Base-by-base conservation (phyloP, 495 filamentous ascomycete species). In the Aspergillus homomorphus region DNA sequence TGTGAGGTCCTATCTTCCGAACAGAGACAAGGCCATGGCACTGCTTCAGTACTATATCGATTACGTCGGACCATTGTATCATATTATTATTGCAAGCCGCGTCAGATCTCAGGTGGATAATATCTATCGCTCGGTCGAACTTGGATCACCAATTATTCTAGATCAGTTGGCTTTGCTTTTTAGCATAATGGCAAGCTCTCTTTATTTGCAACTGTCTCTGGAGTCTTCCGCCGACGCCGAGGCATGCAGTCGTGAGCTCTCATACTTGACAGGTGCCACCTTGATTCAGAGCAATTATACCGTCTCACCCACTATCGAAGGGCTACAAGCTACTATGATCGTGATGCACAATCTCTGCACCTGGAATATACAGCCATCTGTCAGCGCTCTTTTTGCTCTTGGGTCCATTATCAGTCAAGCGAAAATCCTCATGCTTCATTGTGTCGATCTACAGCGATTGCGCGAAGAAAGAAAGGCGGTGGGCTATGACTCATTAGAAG, bases 311-410 rank as follows among this genome's bases (percentile, higher is more conserved):
- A 77, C 66, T 0, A 54, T 77, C n/a, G 72, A 78, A 50, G 78
- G 77, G 6, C 59, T 81, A 5, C 78, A 81, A 53, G 78, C 77
- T 9, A 62, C 69, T n/a, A 71, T 79, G 58, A 67, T 81, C 2
- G 65, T 80, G 2, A 52, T 52, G 8, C 71, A 74, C 49, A 57
- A 73, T 59, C 43, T 72, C 30, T 71, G 70, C 8, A 69, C 62
- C n/a, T 45, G 66, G 19, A 66, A 62, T 15, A 59, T 62, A 6
- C 58, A 62, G 7, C 51, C 71, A 6, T 67, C 68, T 0, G 66
- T 75, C 16, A 65, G 71, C 26, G 55, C 66, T 0, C 63, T 76
- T 1, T 78, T 77, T 56, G 21, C 69, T 1, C 67, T 70, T 42
- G 69, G 71, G 0, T 43, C 65, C 8, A 57, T 76, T 30, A 54